A percentile compares a stretch with the other conserved stretches of the same genome.
Conservation (phyloP, 2,329 filamentous ascomycete species). For the Magnaporthiopsis poae region DNA sequence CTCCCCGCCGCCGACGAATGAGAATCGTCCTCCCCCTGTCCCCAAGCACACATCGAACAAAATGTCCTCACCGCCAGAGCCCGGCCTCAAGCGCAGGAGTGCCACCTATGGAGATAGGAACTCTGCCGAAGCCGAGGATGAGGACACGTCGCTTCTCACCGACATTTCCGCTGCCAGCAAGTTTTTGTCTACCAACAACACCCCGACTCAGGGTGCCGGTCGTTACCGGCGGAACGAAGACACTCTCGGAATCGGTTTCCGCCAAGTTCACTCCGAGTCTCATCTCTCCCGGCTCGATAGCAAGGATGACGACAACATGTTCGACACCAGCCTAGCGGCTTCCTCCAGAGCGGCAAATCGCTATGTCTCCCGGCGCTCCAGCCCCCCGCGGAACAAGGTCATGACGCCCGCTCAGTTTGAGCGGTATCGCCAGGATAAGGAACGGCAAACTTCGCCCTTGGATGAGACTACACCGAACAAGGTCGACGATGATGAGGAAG, state of each 20-base stretch:
- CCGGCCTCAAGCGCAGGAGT: conserved; percentile 19
- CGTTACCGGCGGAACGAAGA: conserved; percentile 33
- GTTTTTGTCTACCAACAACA: conserved; percentile 25
- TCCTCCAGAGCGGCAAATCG: conserved; percentile 28
- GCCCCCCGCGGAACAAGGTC: conserved; percentile 55
- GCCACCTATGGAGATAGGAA: conserved; percentile 21
- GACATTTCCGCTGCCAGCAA: conserved; percentile 40
- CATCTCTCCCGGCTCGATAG: conserved; percentile 22
- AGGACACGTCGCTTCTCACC: conserved; percentile 42
- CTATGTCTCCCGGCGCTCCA: conserved; percentile 24
- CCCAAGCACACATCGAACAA: conserved; percentile 27
- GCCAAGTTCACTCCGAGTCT: conserved; percentile 22
- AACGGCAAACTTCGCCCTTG: conserved; percentile 40
- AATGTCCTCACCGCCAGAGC: neutral
- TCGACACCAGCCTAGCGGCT: conserved; percentile 36
- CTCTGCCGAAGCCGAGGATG: conserved; percentile 33
- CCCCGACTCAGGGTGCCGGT: conserved; percentile 10
- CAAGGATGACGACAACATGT: conserved; percentile 45
- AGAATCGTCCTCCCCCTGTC: conserved; percentile 28
- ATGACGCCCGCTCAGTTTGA: conserved; percentile 89
- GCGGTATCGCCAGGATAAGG: conserved; percentile 65
- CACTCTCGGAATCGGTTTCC: conserved; percentile 18
- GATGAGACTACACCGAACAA: conserved; percentile 35
- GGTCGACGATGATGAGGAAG: conserved; percentile 50
- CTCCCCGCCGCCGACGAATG: conserved; percentile 24